These are phyloP conservation scores for Crithidia mellificae DNA, from an alignment of 208 protist species.

Conservation along the genomic window DNA sequence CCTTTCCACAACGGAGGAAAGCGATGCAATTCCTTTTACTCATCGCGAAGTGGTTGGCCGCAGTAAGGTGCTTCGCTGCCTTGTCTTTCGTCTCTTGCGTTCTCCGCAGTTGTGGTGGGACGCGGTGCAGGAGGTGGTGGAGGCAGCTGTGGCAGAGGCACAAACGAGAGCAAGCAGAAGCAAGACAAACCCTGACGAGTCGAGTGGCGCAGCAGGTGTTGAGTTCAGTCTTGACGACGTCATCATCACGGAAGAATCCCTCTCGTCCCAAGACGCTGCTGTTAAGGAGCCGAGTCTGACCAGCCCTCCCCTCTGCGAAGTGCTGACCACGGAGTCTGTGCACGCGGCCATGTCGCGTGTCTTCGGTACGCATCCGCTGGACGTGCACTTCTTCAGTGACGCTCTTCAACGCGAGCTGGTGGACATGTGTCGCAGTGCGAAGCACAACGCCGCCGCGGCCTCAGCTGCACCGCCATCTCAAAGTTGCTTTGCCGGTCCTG, in stretches of 20 bases:
- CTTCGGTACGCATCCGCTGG: slow-evolving; percentile 19
- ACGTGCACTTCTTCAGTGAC: slow-evolving; percentile 31
- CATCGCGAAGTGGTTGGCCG: slow-evolving; percentile 45
- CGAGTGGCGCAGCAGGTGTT: neutral
- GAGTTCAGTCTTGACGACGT: neutral
- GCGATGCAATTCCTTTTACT: neutral
- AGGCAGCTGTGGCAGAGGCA: slow-evolving; percentile 19
- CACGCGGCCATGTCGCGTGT: slow-evolving; percentile 21
- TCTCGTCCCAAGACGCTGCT: too few species aligned
- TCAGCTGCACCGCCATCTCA: neutral
- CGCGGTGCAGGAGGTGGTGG: slow-evolving; percentile 39
- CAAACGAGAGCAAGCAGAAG: neutral
- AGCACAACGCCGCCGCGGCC: neutral
- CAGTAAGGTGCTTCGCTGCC: slow-evolving; percentile 42
- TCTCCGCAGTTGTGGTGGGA: slow-evolving; percentile 38
- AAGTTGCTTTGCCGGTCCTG: slow-evolving; percentile 6
- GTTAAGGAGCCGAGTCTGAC: too few species aligned
- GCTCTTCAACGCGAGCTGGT: slow-evolving; percentile 11
- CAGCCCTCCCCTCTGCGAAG: neutral
- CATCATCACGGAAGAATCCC: neutral
- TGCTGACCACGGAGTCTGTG: slow-evolving; percentile 5
- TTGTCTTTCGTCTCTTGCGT: slow-evolving; percentile 36
- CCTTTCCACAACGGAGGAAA: too few species aligned
- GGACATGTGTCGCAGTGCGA: slow-evolving; percentile 1
- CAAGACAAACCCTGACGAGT: neutral